These are phyloP conservation scores for Cyclostephanos tholiformis DNA, from an alignment of 108 stramenopile species.

Conservation along the genomic window DNA sequence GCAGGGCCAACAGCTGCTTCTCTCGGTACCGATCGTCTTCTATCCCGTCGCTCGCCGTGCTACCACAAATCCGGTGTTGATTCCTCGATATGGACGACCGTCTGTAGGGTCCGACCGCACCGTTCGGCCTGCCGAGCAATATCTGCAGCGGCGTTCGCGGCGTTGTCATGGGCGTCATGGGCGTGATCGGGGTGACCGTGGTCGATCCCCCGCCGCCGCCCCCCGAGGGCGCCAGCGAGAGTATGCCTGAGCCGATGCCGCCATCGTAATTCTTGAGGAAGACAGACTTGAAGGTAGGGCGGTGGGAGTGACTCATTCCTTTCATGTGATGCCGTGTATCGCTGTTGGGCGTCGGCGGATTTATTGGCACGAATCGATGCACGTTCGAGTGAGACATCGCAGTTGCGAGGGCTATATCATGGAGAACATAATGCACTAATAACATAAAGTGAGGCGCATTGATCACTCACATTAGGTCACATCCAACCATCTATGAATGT, in stretches of 20 bases:
- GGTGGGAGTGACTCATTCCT: not conserved
- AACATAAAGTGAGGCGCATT: not conserved
- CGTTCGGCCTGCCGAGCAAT: not conserved
- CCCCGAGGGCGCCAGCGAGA: not conserved
- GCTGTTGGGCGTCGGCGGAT: not conserved
- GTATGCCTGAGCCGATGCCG: not conserved
- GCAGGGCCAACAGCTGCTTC: constrained; percentile 37
- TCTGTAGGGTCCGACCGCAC: constrained; percentile 6
- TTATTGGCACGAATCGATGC: not conserved
- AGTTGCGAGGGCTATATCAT: not conserved
- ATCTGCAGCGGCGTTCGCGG: constrained; percentile 22
- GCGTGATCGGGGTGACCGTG: constrained; percentile 17
- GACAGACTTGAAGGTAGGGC: constrained; percentile 3
- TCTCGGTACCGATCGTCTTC: constrained; percentile 16
- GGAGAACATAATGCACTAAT: not conserved
- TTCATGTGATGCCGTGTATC: not conserved
- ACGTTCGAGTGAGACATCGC: not conserved
- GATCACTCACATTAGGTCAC: not conserved
- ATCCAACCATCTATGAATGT: too few species aligned
- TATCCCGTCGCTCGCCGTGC: not conserved
- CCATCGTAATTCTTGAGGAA: constrained; percentile 13
- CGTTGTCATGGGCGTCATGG: constrained; percentile 25
- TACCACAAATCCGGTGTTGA: not conserved
- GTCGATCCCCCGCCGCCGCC: constrained; percentile 1
- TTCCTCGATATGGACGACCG: not conserved